Conservation (phyloP, 495 filamentous ascomycete species). For the Achaetomiella virescens region DNA sequence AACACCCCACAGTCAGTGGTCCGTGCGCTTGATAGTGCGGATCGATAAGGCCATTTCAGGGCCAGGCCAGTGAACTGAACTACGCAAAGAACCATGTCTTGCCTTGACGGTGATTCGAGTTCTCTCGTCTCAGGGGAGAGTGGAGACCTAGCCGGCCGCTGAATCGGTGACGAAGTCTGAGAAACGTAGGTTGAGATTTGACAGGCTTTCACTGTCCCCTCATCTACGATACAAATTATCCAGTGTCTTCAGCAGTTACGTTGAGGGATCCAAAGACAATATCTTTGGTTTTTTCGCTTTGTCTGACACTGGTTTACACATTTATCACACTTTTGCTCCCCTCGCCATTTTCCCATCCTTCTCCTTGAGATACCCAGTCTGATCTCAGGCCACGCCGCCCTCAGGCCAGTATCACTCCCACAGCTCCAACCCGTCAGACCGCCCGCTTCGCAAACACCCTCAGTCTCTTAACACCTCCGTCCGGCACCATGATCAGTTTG, state of each 20-base stretch:
- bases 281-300: too few relatives aligned
- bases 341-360: too few relatives aligned
- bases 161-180: too few relatives aligned
- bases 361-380: not conserved
- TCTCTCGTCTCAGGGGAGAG: not conserved
- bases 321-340: too few relatives aligned
- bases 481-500: slow-evolving; percentile 85
- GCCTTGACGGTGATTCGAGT: not conserved
- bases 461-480: slow-evolving; percentile 85
- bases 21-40: slow-evolving; percentile 4
- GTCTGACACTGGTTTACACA: too few relatives aligned
- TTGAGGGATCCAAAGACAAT: too few relatives aligned
- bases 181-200: too few relatives aligned
- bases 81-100: too few relatives aligned
- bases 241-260: too few relatives aligned
- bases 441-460: slow-evolving; percentile 68
- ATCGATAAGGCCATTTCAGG: slow-evolving; percentile 5
- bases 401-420: slow-evolving; percentile 2
- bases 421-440: slow-evolving; percentile 19
- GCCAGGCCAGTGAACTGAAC: not conserved
- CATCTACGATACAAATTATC: too few relatives aligned
- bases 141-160: too few relatives aligned
- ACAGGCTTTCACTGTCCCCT: too few relatives aligned
- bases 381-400: not conserved
- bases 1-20: slow-evolving; percentile 12